Base-by-base conservation (phyloP, 2,329 filamentous ascomycete genomes). In the Teratosphaeria nubilosa region DNA sequence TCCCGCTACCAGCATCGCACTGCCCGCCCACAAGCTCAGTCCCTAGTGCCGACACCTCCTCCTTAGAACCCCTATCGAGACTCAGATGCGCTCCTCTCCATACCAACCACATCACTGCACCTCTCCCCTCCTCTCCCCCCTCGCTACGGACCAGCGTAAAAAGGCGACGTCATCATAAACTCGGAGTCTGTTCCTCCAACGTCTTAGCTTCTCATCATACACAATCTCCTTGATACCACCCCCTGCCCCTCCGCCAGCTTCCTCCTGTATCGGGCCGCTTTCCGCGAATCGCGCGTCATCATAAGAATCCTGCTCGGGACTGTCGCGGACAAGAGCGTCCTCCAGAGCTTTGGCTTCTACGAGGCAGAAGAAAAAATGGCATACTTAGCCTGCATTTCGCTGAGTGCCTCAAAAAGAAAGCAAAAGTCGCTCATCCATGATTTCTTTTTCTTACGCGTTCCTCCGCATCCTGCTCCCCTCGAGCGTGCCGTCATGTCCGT, bases 81-180 rank as follows among this genome's bases (percentile, higher is more conserved):
- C n/a, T n/a, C n/a, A n/a, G n/a, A n/a, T n/a, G n/a, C n/a, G n/a
- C n/a, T 34, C 14, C 10, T 2, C 3, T 14, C 37, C n/a, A 20
- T 48, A 48, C 41, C 41, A 20, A 20, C n/a, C 13, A 9, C 41
- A 48, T 48, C 16, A 48, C n/a, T 22, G 41, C 41, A 24, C n/a
- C 41, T 22, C 41, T 16, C 41, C 41, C 6, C n/a, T 48, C 41
- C 41, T n/a, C 16, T n/a, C 20, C 16, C n/a, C 41, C 16, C n/a
- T 48, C 41, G 41, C 41, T 48, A 48, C 41, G 16, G 41, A 6
- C 41, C 41, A 48, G 41, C 41, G 56, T 63, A 63, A 51, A 62
- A 67, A 13, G 65, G 64, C 31, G 55, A 60, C 14, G 63, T 67
- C 65, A 66, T 67, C 63, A 65, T 62, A 45, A 65, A 67, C 54